These are phyloP conservation scores for Datura wrightii DNA, from an alignment of 257 asterid genomes.

Conservation along the genomic window DNA sequence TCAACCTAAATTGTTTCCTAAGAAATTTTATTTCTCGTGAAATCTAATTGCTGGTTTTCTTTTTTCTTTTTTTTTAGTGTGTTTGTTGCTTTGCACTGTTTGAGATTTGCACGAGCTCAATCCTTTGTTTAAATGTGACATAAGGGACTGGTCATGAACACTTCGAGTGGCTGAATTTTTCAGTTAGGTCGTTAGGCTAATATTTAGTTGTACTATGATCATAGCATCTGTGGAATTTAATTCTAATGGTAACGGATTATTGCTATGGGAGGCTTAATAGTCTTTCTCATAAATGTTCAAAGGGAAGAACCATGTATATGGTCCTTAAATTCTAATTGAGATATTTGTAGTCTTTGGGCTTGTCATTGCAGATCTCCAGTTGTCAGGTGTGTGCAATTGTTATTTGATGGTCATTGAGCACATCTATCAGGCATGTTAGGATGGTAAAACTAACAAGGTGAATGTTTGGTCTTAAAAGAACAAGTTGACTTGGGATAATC, in stretches of 20 bases:
- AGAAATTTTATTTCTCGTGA: slow-evolving; percentile 8
- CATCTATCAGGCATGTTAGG: slow-evolving; percentile 8
- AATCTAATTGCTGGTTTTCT: slow-evolving; percentile 6
- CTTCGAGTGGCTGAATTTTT: background rate
- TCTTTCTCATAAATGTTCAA: slow-evolving; percentile 22
- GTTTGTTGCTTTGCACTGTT: background rate
- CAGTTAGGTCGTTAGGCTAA: background rate
- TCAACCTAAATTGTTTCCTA: slow-evolving; percentile 40
- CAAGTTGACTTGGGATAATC: background rate
- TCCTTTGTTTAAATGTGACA: slow-evolving; percentile 3
- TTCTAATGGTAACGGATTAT: background rate
- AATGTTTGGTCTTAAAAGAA: background rate
- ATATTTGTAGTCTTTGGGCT: background rate
- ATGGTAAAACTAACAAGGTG: slow-evolving; percentile 9
- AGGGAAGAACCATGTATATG: slow-evolving; percentile 22
- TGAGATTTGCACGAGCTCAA: background rate
- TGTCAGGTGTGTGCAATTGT: background rate
- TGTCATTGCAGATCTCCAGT: background rate
- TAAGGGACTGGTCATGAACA: background rate
- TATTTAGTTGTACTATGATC: background rate
- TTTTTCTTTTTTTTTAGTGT: background rate
- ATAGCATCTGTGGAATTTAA: background rate
- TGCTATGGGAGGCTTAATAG: slow-evolving; percentile 6
- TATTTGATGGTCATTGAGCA: background rate
- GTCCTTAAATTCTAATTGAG: background rate